Evolutionary conservation across 495 filamentous ascomycete species (phyloP), one percentile per base, ranked within the genome.

Genomic region (Podospora appendiculata): DNA sequence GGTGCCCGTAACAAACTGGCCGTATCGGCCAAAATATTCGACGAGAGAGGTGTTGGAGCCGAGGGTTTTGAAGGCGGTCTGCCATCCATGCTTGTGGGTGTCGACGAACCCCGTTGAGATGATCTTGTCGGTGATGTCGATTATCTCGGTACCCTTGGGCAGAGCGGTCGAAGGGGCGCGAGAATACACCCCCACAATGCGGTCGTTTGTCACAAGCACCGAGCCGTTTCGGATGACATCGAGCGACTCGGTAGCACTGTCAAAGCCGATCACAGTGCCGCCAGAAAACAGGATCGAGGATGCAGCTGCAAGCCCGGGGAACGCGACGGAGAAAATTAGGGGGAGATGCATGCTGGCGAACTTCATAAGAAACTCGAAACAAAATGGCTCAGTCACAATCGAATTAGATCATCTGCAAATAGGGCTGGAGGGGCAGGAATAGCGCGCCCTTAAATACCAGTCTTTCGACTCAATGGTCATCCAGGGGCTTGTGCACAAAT

Each of bases 71-170:
- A 69, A 69, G 19, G 61, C 65, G 0, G 75, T 75, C 55, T 80
- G 77, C 75, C 74, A 79, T 19, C 71, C 61, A 60, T 80, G 75
- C 47, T 69, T 69, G 60, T 79, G 77, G 0, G 76, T 79, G 57
- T 79, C 72, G 48, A 80, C 61, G 60, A 79, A 77, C n/a, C 77
- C 77, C 0, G 76, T 72, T 6, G 66, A 60, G 17, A 79, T 62
- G 44, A 80, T 73, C 47, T 75, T 74, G 52, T 68, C 63, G 0
- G 60, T 71, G 45, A 66, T 69, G 57, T 77, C 65, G 40, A 78
- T 66, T n/a, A 65, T 44, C 39, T 50, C 48, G 25, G 48, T 41
- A 4, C 32, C 35, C 50, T 70, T 17, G 12, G 54, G 56, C n/a
- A 25, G 10, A 9, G 8, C 13, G 1, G 47, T 13, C 3, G 47